Percentiles rank a stretch among this genome's conserved stretches.
phyloP scores from a whole-genome alignment of 2,329 filamentous ascomycete species.

The Stagonosporopsis chrysanthemi region DNA sequence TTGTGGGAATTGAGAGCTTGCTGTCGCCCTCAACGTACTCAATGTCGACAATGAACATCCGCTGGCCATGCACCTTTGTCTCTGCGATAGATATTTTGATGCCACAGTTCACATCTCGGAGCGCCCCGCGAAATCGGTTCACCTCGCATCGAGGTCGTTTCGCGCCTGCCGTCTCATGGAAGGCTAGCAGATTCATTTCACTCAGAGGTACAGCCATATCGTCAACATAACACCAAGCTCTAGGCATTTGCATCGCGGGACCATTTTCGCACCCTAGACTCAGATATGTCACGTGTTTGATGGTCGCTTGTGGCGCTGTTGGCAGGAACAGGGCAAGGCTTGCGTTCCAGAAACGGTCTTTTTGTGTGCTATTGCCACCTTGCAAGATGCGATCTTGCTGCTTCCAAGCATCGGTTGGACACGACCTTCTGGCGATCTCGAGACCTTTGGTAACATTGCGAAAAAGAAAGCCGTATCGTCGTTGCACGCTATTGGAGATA shows the following conservation, averaged over 20 bases:
- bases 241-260: neutral
- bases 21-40: neutral
- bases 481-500: conserved; percentile 10
- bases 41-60: conserved; percentile 27
- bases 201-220: conserved; percentile 1
- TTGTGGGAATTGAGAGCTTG: neutral
- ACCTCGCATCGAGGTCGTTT: neutral
- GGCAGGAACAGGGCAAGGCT: conserved; percentile 8
- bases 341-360: conserved; percentile 13
- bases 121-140: neutral
- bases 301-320: neutral
- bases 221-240: conserved; percentile 20
- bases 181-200: conserved; percentile 6
- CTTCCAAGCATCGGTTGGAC: conserved; percentile 17
- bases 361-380: neutral
- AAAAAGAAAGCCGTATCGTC: conserved; percentile 23
- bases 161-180: conserved; percentile 1
- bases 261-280: conserved; percentile 16
- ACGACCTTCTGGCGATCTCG: neutral
- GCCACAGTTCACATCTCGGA: neutral
- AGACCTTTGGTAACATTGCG: conserved; percentile 6
- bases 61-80: conserved; percentile 16
- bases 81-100: neutral
- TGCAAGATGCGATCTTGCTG: conserved; percentile 19
- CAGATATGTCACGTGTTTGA: conserved; percentile 2